Base-by-base conservation (phyloP, 345 rosid genomes). In the Erodium maritimum region DNA sequence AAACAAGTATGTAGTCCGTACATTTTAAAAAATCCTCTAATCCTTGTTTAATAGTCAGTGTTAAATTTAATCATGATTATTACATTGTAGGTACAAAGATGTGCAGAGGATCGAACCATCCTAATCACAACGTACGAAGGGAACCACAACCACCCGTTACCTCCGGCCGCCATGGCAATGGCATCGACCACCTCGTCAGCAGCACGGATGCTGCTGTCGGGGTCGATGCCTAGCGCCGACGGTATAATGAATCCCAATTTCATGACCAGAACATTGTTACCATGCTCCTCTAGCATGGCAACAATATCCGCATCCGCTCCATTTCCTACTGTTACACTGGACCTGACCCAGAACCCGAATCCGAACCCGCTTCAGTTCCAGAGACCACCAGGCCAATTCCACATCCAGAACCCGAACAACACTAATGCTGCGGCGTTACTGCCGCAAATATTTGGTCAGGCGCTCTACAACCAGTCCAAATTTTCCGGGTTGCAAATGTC, bases 231-330 rank as follows among this genome's bases (percentile, higher is more conserved):
- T 0, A 82, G 80, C 69, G 77, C 94, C 2, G 94, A 89, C 34
- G 88, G 95, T 23, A 24, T 80, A 5, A 73, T 85, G 82, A 84
- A 83, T 75, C 65, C 87, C 5, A 85, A 82, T 60, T 73, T 93
- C 77, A 78, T 88, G 11, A 73, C 96, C 5, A 72, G 88, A 64
- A 79, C 93, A 19, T 74, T 86, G 21, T 75, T 93, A 23, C 95
- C 95, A 5, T 88, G 94, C 67, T 86, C 99, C 19, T 81, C 96
- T n/a, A 88, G 84, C 84, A 79, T 93, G 87, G 99, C 95, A 21
- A 85, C 99, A 0, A 79, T 93, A 48, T 93, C 99, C 61, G 99
- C 96, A 19, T 87, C 96, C 5, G 95, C 99, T 20, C 99, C 95
- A 52, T 93, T 93, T 54, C 99, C 96, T 8, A 93, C 99, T 18